phyloP scores from a whole-genome alignment of 2,329 filamentous ascomycete species.

The Fusarium circinatum region DNA sequence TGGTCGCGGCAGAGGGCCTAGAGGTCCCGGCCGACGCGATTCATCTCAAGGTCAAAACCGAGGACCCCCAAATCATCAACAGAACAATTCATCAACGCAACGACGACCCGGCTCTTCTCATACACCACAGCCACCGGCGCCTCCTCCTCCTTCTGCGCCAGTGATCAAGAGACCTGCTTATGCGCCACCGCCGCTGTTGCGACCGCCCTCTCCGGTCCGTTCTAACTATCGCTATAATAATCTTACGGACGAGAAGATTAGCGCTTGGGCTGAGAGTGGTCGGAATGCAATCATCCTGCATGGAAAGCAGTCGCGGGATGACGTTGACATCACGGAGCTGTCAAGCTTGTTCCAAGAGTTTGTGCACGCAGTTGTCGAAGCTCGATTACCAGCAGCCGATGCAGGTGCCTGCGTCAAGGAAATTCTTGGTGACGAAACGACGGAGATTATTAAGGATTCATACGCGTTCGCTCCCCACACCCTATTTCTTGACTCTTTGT shows the following conservation, averaged over 20 bases:
- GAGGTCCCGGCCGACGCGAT: slow-evolving; percentile 63
- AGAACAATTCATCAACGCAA: slow-evolving; percentile 37
- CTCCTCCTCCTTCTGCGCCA: slow-evolving; percentile 39
- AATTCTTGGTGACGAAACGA: slow-evolving; percentile 70
- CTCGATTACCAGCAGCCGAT: slow-evolving; percentile 72
- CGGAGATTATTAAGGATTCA: slow-evolving; percentile 61
- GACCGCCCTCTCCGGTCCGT: slow-evolving; percentile 48
- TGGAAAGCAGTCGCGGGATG: slow-evolving; percentile 70
- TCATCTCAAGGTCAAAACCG: slow-evolving; percentile 54
- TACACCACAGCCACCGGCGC: slow-evolving; percentile 17
- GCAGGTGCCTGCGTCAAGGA: slow-evolving; percentile 79
- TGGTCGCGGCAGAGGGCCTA: slow-evolving; percentile 59
- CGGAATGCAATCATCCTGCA: slow-evolving; percentile 73
- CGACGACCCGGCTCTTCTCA: slow-evolving; percentile 38
- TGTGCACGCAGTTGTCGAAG: slow-evolving; percentile 77
- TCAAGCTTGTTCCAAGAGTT: slow-evolving; percentile 86
- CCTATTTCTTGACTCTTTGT: slow-evolving; percentile 84
- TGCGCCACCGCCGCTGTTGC: slow-evolving; percentile 35
- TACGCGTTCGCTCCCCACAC: slow-evolving; percentile 70
- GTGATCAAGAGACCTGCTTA: slow-evolving; percentile 32
- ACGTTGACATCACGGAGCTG: slow-evolving; percentile 75
- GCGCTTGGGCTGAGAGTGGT: slow-evolving; percentile 74
- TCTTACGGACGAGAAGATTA: slow-evolving; percentile 75
- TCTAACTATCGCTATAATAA: slow-evolving; percentile 77
- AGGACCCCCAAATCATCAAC: slow-evolving; percentile 40